Evolutionary conservation across 2,329 filamentous ascomycete species (phyloP), one percentile per base, ranked within the genome.

Genomic region (Talaromyces sp.): DNA sequence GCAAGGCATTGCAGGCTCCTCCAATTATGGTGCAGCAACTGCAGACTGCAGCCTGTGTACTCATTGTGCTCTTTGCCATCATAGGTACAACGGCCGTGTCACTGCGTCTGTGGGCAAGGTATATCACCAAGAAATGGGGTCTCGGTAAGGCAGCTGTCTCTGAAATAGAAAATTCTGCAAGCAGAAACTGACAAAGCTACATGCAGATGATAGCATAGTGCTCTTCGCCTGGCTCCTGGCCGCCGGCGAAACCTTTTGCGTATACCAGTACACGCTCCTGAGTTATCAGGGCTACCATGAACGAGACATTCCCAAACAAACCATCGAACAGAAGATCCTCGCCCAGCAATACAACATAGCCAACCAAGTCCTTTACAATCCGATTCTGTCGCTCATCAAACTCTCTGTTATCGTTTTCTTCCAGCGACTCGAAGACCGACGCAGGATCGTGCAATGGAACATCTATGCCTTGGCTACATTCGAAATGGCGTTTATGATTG

Each of bases 291-390:
- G 54, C 33, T 56, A 56, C 54, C 54, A 56, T 42, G 34, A 40
- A 42, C 33, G 33, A 34, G 54, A 56, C 34, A 56, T 56, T 16
- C 54, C 54, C 9, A 34, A 34, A 31, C 34, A 31, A 30, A 31
- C 34, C 3, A 56, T 56, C 9, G 54, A 56, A 23, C 18, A 31
- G 12, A 28, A 56, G 54, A 7, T 56, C 34, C 34, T 56, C 16
- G 54, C 54, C 34, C 33, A 27, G n/a, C 34, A 56, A 28, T 56
- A 56, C 54, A 56, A 56, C 54, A 56, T 56, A 14, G 27, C 66
- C 23, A 72, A 70, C 44, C 69, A 73, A 54, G 58, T 73, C 3
- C 27, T 73, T 30, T 74, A 73, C 62, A 73, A 71, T 50, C 68
- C 71, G 9, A 65, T 66, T 18, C 63, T 74, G 33, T 67, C 71